Percentiles rank a stretch among this genome's conserved stretches.
Evolutionary conservation across 345 rosid genomes (phyloP).

Genomic region (Combretum micranthum): DNA sequence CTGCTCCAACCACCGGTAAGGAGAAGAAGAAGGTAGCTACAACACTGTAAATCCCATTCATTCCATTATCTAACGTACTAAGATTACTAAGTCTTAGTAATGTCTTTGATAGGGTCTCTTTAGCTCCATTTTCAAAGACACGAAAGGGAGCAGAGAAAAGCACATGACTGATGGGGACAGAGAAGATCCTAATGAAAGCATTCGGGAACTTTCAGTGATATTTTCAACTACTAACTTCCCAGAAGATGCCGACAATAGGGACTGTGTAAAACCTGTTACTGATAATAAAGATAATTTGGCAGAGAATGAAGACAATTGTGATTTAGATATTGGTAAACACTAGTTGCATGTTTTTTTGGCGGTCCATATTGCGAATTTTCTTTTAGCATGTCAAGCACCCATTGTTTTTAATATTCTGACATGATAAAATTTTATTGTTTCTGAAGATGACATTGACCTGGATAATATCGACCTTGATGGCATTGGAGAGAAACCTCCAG

Average conservation of each 20-base stretch:
- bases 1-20: conserved; percentile 30
- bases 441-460: conserved; percentile 76
- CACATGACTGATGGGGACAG: conserved; percentile 41
- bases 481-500: conserved; percentile 51
- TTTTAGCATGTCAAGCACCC: too few species aligned
- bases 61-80: conserved; percentile 3
- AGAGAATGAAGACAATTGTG: conserved; percentile 21
- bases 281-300: conserved; percentile 3
- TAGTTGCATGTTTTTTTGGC: background rate
- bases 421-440: background rate
- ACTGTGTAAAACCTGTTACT: background rate
- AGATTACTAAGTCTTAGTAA: background rate
- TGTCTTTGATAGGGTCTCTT: conserved; percentile 53
- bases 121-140: conserved; percentile 69
- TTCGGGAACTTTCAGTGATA: conserved; percentile 47
- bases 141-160: conserved; percentile 49
- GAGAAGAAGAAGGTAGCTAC: conserved; percentile 70
- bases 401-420: too few species aligned
- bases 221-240: conserved; percentile 61
- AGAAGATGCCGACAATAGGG: conserved; percentile 16
- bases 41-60: background rate
- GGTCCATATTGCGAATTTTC: background rate
- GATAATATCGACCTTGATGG: conserved; percentile 38
- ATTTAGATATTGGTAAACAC: conserved; percentile 58
- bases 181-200: conserved; percentile 57